Conservation (phyloP, 2,329 filamentous ascomycete genomes). For the Colletotrichum gloeosporioides region DNA sequence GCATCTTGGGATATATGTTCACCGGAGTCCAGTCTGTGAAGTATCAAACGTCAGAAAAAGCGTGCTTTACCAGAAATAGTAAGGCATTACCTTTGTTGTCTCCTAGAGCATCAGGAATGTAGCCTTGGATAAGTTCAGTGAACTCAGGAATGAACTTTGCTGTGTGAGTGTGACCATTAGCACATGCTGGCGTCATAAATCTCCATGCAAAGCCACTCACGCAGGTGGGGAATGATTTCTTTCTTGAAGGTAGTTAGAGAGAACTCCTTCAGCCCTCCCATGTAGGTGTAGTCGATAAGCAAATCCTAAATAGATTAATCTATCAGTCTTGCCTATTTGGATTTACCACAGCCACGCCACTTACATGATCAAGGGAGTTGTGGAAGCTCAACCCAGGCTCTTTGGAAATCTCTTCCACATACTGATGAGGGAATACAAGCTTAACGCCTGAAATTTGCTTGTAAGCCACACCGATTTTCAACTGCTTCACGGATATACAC, state of each 20-base stretch:
- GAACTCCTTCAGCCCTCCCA: not conserved
- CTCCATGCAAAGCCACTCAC: not conserved
- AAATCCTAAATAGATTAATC: not conserved
- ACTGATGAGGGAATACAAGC: not conserved
- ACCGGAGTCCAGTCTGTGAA: not conserved
- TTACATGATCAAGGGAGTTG: not conserved
- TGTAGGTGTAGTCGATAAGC: not conserved
- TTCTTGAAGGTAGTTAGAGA: not conserved
- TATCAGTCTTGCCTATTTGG: not conserved
- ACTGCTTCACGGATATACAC: not conserved
- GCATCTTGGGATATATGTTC: not conserved
- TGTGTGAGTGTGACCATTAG: not conserved
- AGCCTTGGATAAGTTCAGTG: not conserved
- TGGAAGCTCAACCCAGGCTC: not conserved
- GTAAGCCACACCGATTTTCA: not conserved
- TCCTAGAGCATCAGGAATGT: not conserved
- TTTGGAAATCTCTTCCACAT: not conserved
- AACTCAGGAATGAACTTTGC: not conserved
- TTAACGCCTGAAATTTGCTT: not conserved
- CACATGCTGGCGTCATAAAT: not conserved
- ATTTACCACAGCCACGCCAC: not conserved
- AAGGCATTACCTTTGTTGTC: not conserved
- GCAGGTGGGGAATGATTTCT: not conserved
- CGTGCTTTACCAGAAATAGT: not conserved
- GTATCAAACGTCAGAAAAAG: not conserved